phyloP scores from a whole-genome alignment of 768 basidiomycete species.

The Multifurca ochricompacta region DNA sequence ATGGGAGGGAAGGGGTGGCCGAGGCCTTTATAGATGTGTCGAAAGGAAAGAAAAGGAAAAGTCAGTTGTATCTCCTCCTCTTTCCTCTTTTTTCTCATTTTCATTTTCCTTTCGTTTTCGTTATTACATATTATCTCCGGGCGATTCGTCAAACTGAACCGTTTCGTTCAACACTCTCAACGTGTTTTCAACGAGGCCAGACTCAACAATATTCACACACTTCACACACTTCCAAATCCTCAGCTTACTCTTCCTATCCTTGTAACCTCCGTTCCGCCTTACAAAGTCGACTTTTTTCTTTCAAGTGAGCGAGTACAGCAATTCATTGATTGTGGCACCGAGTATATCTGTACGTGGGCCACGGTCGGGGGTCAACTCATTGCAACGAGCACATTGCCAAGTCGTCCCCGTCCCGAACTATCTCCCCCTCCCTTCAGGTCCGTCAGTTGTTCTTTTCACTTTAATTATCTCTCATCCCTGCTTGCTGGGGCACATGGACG shows the following conservation, averaged over 20 bases:
- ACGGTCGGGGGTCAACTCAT: background rate
- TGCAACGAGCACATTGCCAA: background rate
- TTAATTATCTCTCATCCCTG: background rate
- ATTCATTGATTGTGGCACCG: background rate
- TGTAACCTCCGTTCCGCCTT: no score
- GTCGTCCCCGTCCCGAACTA: background rate
- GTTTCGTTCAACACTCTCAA: background rate
- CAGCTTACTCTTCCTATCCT: no score
- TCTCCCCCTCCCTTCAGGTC: background rate
- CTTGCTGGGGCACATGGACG: background rate
- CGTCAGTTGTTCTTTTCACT: background rate
- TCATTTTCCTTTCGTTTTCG: background rate
- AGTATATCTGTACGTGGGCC: background rate
- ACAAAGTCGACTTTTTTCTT: no score
- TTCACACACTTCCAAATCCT: no score
- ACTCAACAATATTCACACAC: no score
- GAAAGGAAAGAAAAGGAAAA: background rate
- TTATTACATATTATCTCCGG: background rate
- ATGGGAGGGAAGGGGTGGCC: slow-evolving; percentile 12
- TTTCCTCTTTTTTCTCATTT: background rate
- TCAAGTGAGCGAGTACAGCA: background rate
- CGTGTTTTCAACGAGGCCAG: slow-evolving; percentile 17
- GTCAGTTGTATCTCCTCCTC: no score
- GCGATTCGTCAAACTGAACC: slow-evolving; percentile 4
- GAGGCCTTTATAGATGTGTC: slow-evolving; percentile 15